Percentiles rank a stretch among this genome's conserved stretches.
Conservation (phyloP, 2,329 filamentous ascomycete genomes). For the Trichoderma simmonsii region DNA sequence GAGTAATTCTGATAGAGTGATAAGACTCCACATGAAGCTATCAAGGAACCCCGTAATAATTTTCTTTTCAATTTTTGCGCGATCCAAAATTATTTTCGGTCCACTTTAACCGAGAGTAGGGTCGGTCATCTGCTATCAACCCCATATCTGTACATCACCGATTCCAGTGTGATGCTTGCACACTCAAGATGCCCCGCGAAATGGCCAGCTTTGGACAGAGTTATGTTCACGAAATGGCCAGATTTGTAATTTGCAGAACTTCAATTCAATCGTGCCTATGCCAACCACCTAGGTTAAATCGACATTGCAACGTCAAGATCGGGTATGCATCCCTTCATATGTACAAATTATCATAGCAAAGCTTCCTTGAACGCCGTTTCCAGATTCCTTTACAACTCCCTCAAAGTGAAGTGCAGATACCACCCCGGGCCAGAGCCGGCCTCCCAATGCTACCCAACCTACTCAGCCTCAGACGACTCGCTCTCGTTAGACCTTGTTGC, state of each 20-base stretch:
- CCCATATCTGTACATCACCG: neutral
- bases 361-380: slow-evolving; percentile 36
- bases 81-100: neutral
- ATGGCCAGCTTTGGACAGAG: neutral
- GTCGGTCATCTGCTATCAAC: neutral
- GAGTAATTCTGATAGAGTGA: neutral
- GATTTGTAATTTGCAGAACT: neutral
- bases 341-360: slow-evolving; percentile 28
- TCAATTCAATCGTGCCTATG: slow-evolving; percentile 6
- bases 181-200: neutral
- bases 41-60: neutral
- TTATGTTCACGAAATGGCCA: neutral
- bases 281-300: slow-evolving; percentile 7
- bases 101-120: neutral
- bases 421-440: neutral
- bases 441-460: neutral
- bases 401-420: slow-evolving; percentile 29
- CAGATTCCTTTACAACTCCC: slow-evolving; percentile 30
- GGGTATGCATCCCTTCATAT: slow-evolving; percentile 31
- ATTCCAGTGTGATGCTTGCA: neutral
- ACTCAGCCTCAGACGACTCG: neutral
- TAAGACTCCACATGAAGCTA: neutral
- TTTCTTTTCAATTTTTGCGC: neutral
- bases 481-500: slow-evolving; percentile 5
- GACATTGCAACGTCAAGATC: slow-evolving; percentile 17